phyloP scores from a whole-genome alignment of 352 stramenopile genomes.

The Peronospora farinosa region DNA sequence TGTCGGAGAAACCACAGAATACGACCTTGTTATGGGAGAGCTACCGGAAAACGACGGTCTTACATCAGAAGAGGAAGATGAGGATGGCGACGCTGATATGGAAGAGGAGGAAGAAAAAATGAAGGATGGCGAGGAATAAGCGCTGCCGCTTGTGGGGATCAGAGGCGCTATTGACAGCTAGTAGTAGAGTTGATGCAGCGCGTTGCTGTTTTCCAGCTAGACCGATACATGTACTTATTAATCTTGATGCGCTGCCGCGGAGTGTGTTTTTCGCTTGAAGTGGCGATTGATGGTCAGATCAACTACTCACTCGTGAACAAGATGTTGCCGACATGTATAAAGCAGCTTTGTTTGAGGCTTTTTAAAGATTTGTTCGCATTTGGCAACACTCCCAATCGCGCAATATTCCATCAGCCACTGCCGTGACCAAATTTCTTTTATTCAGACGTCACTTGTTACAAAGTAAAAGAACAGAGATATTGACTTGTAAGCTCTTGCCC shows the following conservation, averaged over 20 bases:
- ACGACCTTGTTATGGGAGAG: constrained; percentile 74
- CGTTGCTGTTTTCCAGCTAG: constrained; percentile 15
- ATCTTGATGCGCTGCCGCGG: constrained; percentile 18
- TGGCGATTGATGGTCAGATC: too few relatives aligned
- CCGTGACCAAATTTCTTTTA: too few relatives aligned
- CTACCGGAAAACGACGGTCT: constrained; percentile 71
- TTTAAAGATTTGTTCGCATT: too few relatives aligned
- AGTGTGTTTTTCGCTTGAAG: constrained; percentile 1
- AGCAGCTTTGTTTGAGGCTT: too few relatives aligned
- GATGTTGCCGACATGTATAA: too few relatives aligned
- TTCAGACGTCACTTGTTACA: too few relatives aligned
- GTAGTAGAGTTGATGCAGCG: constrained; percentile 16
- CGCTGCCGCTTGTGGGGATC: constrained; percentile 5
- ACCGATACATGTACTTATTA: constrained; percentile 31
- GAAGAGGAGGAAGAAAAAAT: constrained; percentile 43
- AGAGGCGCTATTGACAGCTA: constrained; percentile 13
- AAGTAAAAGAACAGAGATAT: too few relatives aligned
- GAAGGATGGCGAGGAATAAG: constrained; percentile 36
- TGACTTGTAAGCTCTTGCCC: too few relatives aligned
- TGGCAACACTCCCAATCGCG: too few relatives aligned
- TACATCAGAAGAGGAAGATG: constrained; percentile 38
- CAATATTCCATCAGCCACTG: too few relatives aligned
- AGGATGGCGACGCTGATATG: constrained; percentile 31
- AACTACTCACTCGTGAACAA: too few relatives aligned
- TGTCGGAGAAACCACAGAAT: constrained; percentile 73